Conservation (phyloP, 148 eudicot genomes). For the Beta vulgaris region DNA sequence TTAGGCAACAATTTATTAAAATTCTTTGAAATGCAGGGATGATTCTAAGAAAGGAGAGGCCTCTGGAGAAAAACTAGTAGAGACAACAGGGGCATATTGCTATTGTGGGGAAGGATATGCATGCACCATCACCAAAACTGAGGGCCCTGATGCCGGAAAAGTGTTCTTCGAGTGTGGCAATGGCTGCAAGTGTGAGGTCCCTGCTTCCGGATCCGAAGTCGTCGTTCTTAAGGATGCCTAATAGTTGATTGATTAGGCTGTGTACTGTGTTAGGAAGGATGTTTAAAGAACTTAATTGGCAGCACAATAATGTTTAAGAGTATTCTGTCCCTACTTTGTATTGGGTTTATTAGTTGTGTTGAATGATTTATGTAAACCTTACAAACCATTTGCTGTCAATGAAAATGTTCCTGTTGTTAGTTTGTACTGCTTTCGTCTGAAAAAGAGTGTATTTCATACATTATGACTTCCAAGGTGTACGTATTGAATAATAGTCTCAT, state of each 20-base stretch:
- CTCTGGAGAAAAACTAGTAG: conserved; percentile 16
- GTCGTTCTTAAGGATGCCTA: conserved; percentile 24
- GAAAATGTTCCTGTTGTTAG: no score
- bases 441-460: no score
- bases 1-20: no score
- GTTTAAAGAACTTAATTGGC: neutral
- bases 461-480: no score
- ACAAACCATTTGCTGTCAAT: neutral
- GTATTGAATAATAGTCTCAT: no score
- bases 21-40: no score
- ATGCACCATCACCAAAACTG: conserved; percentile 35
- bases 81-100: conserved; percentile 39
- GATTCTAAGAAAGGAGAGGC: conserved; percentile 11
- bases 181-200: conserved; percentile 32
- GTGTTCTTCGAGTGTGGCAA: conserved; percentile 34
- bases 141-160: conserved; percentile 33
- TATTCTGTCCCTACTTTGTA: neutral
- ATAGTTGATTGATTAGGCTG: neutral
- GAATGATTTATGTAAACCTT: neutral
- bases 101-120: conserved; percentile 36
- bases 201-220: conserved; percentile 20
- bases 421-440: neutral
- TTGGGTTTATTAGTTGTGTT: neutral
- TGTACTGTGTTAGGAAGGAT: neutral
- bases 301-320: neutral